Percentiles rank a stretch among this genome's conserved stretches.
These are phyloP conservation scores for Phytophthora crassamura DNA, from an alignment of 352 stramenopile species.

Conservation along the genomic window DNA sequence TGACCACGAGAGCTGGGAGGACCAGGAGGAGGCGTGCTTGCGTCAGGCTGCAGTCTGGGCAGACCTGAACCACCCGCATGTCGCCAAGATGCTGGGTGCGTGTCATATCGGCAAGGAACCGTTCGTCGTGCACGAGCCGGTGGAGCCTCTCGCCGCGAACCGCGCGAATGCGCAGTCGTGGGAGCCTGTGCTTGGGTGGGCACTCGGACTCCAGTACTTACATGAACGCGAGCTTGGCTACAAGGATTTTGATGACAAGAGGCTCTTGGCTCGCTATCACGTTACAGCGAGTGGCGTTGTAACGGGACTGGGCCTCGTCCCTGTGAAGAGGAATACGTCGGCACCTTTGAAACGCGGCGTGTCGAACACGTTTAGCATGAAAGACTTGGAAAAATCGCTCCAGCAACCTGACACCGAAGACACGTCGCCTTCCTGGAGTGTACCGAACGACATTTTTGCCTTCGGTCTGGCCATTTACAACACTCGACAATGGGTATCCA, in stretches of 20 bases:
- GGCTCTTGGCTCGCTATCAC: conserved; percentile 22
- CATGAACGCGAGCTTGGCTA: conserved; percentile 41
- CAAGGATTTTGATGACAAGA: conserved; percentile 30
- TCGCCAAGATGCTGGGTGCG: conserved; percentile 31
- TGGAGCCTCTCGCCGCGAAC: conserved; percentile 19
- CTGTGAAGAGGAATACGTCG: conserved; percentile 21
- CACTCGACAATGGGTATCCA: conserved; percentile 25
- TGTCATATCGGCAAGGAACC: conserved; percentile 36
- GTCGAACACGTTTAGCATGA: conserved; percentile 27
- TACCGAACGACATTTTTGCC: conserved; percentile 27
- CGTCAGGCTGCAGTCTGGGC: conserved; percentile 32
- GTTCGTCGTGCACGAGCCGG: conserved; percentile 35
- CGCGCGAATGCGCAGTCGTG: conserved; percentile 29
- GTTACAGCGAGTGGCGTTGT: conserved; percentile 30
- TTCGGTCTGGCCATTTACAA: conserved; percentile 38
- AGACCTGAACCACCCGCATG: conserved; percentile 38
- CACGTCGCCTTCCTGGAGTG: conserved; percentile 16
- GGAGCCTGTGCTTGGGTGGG: conserved; percentile 34
- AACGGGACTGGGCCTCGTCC: conserved; percentile 28
- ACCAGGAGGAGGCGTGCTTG: conserved; percentile 34
- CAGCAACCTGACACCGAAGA: conserved; percentile 1
- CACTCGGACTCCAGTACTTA: conserved; percentile 36
- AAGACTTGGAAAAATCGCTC: conserved; percentile 5
- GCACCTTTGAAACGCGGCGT: conserved; percentile 23
- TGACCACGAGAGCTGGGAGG: conserved; percentile 19